These are phyloP conservation scores for Neonectria hederae DNA, from an alignment of 2,329 filamentous ascomycete genomes.

Conservation along the genomic window DNA sequence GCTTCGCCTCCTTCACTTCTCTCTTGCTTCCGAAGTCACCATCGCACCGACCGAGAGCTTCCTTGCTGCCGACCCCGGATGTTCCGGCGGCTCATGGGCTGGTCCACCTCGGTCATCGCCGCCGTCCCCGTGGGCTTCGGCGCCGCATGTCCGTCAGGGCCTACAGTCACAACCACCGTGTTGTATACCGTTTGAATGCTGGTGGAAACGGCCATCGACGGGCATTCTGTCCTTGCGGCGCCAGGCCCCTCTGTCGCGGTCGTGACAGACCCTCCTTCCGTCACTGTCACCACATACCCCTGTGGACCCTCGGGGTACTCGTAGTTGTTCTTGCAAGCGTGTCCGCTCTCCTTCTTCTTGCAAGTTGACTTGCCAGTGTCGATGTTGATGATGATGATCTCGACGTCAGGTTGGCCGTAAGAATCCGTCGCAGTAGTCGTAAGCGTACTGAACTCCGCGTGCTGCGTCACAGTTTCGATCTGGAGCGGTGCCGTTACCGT, in stretches of 20 bases:
- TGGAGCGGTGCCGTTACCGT: conserved; percentile 39
- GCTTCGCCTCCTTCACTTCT: neutral
- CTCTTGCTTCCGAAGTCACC: conserved; percentile 21
- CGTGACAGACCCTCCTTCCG: conserved; percentile 15
- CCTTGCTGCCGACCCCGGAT: conserved; percentile 22
- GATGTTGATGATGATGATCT: conserved; percentile 46
- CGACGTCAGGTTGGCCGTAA: conserved; percentile 39
- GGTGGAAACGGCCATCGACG: conserved; percentile 39
- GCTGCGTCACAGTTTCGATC: conserved; percentile 20
- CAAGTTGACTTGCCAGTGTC: conserved; percentile 44
- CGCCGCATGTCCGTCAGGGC: conserved; percentile 3
- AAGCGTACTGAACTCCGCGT: conserved; percentile 35
- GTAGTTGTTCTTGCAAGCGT: conserved; percentile 34
- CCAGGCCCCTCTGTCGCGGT: conserved; percentile 18
- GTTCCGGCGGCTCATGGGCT: conserved; percentile 3
- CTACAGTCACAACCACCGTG: conserved; percentile 48
- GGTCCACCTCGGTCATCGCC: conserved; percentile 22
- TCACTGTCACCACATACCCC: conserved; percentile 20
- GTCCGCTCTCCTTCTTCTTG: conserved; percentile 40
- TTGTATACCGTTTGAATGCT: conserved; percentile 49
- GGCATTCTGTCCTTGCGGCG: conserved; percentile 34
- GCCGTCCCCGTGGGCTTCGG: conserved; percentile 5
- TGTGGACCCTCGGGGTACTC: neutral
- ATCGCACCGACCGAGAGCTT: conserved; percentile 25
- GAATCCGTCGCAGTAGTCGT: conserved; percentile 33